Percentiles rank a stretch among this genome's conserved stretches.
phyloP scores from a whole-genome alignment of 306 rosid genomes.

The Prunus mongolica region DNA sequence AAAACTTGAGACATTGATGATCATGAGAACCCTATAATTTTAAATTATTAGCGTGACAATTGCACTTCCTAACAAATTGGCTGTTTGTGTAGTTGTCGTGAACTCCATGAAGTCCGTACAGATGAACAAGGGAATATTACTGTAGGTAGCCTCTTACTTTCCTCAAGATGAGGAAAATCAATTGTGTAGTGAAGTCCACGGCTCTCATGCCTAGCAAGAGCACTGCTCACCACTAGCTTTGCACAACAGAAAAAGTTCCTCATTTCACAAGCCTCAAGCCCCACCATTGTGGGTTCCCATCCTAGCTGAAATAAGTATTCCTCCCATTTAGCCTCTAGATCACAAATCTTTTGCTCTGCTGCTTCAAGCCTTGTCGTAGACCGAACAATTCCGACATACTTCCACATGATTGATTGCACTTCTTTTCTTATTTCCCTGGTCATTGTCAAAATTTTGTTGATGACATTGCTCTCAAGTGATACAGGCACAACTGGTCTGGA shows the following conservation, averaged over 20 bases:
- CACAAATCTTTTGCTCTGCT: slow-evolving; percentile 61
- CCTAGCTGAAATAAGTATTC: slow-evolving; percentile 60
- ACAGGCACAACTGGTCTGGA: slow-evolving; percentile 51
- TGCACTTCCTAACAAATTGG: slow-evolving; percentile 28
- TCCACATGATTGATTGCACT: slow-evolving; percentile 76
- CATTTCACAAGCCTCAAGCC: slow-evolving; percentile 82
- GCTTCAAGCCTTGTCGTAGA: slow-evolving; percentile 70
- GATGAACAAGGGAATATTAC: slow-evolving; percentile 74
- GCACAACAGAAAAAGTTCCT: slow-evolving; percentile 92
- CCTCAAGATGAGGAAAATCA: slow-evolving; percentile 85
- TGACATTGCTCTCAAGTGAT: slow-evolving; percentile 38
- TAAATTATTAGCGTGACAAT: background rate
- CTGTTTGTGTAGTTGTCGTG: slow-evolving; percentile 70
- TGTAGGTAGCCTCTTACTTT: slow-evolving; percentile 90
- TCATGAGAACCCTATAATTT: background rate
- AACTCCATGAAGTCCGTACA: slow-evolving; percentile 67
- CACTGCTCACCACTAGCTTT: slow-evolving; percentile 82
- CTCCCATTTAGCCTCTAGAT: slow-evolving; percentile 80
- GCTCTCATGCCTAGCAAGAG: slow-evolving; percentile 87
- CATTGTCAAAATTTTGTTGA: slow-evolving; percentile 31
- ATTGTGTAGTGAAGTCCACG: slow-evolving; percentile 86
- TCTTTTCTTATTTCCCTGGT: slow-evolving; percentile 61
- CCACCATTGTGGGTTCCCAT: slow-evolving; percentile 86
- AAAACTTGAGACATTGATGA: background rate
- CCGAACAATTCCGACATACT: slow-evolving; percentile 78